Percentiles rank a stretch among this genome's conserved stretches.
Conservation (phyloP, 306 rosid genomes). For the Prinsepia uniflora region DNA sequence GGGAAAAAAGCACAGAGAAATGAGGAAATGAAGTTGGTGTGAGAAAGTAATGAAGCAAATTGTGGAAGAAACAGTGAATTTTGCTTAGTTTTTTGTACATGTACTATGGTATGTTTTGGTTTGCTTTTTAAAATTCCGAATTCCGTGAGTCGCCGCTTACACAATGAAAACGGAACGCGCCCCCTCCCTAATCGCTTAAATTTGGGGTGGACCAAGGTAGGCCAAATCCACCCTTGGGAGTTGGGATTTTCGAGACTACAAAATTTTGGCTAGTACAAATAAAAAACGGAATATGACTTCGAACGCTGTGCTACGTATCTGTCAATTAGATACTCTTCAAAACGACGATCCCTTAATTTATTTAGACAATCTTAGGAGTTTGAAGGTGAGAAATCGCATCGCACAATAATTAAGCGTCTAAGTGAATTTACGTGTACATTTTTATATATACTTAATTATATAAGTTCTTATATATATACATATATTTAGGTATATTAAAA, state of each 20-base stretch:
- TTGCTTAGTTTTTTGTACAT: neutral
- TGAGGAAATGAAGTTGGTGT: neutral
- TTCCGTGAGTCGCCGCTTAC: constrained; percentile 33
- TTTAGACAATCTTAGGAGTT: too few relatives aligned
- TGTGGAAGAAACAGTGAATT: neutral
- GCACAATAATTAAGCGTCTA: too few relatives aligned
- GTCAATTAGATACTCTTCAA: too few relatives aligned
- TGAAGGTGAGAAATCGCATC: too few relatives aligned
- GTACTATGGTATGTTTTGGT: neutral
- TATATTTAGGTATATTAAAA: too few relatives aligned
- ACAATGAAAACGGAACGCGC: neutral
- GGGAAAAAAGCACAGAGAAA: neutral
- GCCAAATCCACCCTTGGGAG: neutral
- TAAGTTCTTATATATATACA: too few relatives aligned
- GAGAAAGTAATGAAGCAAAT: neutral
- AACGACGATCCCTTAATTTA: too few relatives aligned
- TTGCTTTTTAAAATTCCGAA: constrained; percentile 10
- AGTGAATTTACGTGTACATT: too few relatives aligned
- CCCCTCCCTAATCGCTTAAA: constrained; percentile 13
- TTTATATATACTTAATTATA: too few relatives aligned
- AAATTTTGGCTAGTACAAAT: neutral
- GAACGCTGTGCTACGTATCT: neutral
- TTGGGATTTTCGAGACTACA: neutral
- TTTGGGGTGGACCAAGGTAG: too few relatives aligned
- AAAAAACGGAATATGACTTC: neutral